Conservation (phyloP, 2,329 filamentous ascomycete species). For the Aspergillus novofumigatus region DNA sequence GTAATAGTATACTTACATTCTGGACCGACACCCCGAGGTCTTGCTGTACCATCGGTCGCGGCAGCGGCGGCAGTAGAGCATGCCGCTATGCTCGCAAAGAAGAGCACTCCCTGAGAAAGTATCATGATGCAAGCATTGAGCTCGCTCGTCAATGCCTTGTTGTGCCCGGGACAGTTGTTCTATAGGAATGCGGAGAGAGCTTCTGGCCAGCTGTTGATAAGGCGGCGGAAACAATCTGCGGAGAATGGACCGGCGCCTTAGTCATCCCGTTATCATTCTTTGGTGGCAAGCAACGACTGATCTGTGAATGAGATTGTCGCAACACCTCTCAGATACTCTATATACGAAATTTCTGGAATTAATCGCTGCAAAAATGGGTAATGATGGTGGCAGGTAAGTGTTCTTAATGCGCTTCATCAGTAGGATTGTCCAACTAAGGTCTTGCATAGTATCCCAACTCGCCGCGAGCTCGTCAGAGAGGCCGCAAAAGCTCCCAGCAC, state of each 20-base stretch:
- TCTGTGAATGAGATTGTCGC: constrained; percentile 1
- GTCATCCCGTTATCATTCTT: constrained; percentile 26
- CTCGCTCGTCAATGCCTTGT: constrained; percentile 11
- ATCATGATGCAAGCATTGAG: constrained; percentile 40
- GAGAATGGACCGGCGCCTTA: constrained; percentile 18
- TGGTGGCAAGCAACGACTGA: constrained; percentile 13
- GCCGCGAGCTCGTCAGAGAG: constrained; percentile 92
- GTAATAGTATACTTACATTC: constrained; percentile 65
- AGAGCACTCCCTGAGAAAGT: constrained; percentile 29
- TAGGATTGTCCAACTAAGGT: background rate
- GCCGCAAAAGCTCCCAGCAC: constrained; percentile 77
- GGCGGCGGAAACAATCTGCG: constrained; percentile 22
- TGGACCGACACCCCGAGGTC: constrained; percentile 81
- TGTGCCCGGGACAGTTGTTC: background rate
- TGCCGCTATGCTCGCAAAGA: constrained; percentile 33
- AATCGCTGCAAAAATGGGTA: constrained; percentile 65
- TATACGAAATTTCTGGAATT: background rate
- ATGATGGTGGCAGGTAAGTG: constrained; percentile 76
- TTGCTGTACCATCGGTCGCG: constrained; percentile 60
- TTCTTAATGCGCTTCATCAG: no score
- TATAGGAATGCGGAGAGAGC: constrained; percentile 30
- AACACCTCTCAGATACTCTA: background rate
- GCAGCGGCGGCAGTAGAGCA: constrained; percentile 29
- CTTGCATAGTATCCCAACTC: constrained; percentile 71
- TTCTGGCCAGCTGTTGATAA: constrained; percentile 38